Conservation (phyloP, 495 filamentous ascomycete genomes). For the Neurospora tetrasperma region DNA sequence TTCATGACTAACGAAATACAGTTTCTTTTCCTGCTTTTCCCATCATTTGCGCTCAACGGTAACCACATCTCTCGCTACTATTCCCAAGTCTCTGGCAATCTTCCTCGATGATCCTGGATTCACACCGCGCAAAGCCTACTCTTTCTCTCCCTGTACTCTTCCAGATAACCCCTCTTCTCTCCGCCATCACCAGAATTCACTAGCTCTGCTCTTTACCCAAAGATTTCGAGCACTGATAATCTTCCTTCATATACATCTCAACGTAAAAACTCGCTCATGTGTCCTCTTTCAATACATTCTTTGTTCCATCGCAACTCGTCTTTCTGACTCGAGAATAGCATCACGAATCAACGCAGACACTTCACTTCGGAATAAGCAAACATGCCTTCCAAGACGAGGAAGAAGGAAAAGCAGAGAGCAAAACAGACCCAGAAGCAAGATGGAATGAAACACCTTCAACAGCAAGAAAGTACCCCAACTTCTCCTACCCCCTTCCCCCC, state of each 20-base stretch:
- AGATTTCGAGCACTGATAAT: too few species aligned
- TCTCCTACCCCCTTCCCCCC: neutral
- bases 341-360: neutral
- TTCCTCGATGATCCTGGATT: neutral
- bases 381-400: neutral
- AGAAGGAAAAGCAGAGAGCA: neutral
- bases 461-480: neutral
- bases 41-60: neutral
- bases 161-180: neutral
- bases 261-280: neutral
- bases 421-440: neutral
- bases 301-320: neutral
- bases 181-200: neutral
- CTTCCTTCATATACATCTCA: neutral
- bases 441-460: neutral
- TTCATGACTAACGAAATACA: neutral
- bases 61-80: neutral
- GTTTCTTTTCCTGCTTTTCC: neutral
- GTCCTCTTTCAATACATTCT: neutral
- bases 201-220: too few species aligned
- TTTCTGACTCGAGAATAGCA: neutral
- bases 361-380: neutral
- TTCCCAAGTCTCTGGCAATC: neutral
- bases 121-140: neutral
- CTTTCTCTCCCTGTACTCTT: neutral